Evolutionary conservation across 2,329 filamentous ascomycete genomes (phyloP), one percentile per base, ranked within the genome.

Genomic region (Aspergillus persii): DNA sequence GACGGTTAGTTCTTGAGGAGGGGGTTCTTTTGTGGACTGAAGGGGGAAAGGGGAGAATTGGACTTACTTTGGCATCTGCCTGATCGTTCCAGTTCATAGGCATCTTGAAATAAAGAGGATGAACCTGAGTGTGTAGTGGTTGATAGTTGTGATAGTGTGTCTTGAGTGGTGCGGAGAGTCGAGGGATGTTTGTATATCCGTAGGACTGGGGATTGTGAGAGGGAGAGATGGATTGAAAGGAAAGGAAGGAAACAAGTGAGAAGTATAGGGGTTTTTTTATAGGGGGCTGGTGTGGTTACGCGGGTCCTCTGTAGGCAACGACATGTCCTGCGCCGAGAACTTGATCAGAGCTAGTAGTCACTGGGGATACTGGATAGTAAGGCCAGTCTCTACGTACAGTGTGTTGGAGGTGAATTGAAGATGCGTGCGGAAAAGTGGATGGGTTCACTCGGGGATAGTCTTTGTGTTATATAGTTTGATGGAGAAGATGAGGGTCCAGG

Each of bases 11-110:
- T 8, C 12, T 49, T 1, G 49, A 39, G 15, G n/a, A 29, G 30
- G 1, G 23, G 29, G 7, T 53, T 8, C 23, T 9, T 12, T 50
- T n/a, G 1, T 5, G 8, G 8, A 33, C 31, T 15, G 44, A 30
- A 27, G 39, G 29, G 4, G n/a, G 5, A 9, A 27, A n/a, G 50
- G 8, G 29, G n/a, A 36, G 36, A 18, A 18, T 11, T 7, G 2
- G 48, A 55, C 61, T 57, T 65, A 73, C 71, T 62, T 64, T 70
- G n/a, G 69, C 69, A 30, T 73, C 70, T 0, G 63, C 55, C n/a
- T 69, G 47, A 0, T 65, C 57, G 7, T 66, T 65, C 72, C 72
- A 74, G 0, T 39, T 64, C 31, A 72, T 71, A 6, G 68, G 63
- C 70, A 73, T 74, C 2, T 53, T 68, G 39, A 26, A 26, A 30